A percentile compares a stretch with the other conserved stretches of the same genome.
Conservation (phyloP, 2,329 filamentous ascomycete species). For the Raffaelea arxii region DNA sequence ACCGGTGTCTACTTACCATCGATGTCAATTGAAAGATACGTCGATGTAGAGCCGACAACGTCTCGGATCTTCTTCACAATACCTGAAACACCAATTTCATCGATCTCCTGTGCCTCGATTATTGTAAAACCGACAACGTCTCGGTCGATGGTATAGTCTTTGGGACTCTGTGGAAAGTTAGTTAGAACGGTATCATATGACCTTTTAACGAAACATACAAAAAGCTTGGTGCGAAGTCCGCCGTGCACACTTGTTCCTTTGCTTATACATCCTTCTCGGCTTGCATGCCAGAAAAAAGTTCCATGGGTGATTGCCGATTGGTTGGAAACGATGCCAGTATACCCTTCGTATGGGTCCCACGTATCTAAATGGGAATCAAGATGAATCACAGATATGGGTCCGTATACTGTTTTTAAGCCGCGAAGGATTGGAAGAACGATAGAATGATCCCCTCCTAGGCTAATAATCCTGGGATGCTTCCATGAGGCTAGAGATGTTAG, state of each 20-base stretch:
- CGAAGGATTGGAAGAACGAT: constrained; percentile 20
- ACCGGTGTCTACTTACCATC: constrained; percentile 12
- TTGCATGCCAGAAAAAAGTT: constrained; percentile 78
- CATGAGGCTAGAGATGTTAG: background rate
- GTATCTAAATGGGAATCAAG: constrained; percentile 20
- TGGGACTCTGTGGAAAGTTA: constrained; percentile 2
- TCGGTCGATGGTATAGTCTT: constrained; percentile 58
- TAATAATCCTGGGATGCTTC: constrained; percentile 12
- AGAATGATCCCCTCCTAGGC: constrained; percentile 20
- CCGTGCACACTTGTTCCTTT: constrained; percentile 51
- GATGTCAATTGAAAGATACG: constrained; percentile 20
- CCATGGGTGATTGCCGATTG: constrained; percentile 74
- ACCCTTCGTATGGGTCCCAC: constrained; percentile 45
- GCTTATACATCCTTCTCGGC: constrained; percentile 68
- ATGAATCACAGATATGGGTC: constrained; percentile 20
- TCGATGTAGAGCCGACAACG: constrained; percentile 31
- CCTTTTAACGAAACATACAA: background rate
- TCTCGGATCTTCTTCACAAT: constrained; percentile 5
- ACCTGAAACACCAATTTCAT: constrained; percentile 18
- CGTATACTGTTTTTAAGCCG: constrained; percentile 17
- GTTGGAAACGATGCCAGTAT: constrained; percentile 68
- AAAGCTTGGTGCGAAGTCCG: constrained; percentile 6
- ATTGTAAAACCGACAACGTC: constrained; percentile 78
- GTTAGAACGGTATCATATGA: background rate
- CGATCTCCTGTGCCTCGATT: constrained; percentile 55